Evolutionary conservation across 495 filamentous ascomycete genomes (phyloP), one percentile per base, ranked within the genome.

Genomic region (Mytilinidion resinicola): DNA sequence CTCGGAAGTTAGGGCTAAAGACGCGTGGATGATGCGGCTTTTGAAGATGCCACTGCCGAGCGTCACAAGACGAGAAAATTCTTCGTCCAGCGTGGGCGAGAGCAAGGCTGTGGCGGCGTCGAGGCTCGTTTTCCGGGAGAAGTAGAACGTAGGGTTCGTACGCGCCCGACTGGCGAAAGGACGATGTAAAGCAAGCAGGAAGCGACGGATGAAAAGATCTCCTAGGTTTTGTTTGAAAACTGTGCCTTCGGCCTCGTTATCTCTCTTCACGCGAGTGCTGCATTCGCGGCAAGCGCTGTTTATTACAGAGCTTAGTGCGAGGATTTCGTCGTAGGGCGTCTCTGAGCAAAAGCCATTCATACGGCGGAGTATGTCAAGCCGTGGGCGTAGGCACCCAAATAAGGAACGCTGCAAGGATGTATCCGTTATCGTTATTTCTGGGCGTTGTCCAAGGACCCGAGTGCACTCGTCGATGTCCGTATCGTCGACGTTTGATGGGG

Each of bases 401-500:
- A 62, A 41, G 5, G 55, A 47, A 5, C 37, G 49, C 30, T 57
- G 54, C n/a, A 57, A 35, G 1, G 35, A 41, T 4, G 49, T 53
- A 7, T 62, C 39, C 1, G 60, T 62, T 35, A 53, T 53, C 4
- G 15, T 34, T 5, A 33, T n/a, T 12, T 6, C 15, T 9, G 60
- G 55, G 38, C 44, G 57, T 3, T 20, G 1, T 1, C 39, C 41
- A 1, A 50, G 5, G 5, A n/a, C 6, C 11, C 21, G 19, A 6
- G 11, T 14, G 8, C n/a, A 12, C 41, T 62, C 60, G 20, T 44
- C 38, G 8, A 62, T 56, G 20, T 62, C 54, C 14, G 42, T 48
- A 20, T 62, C 60, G 20, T 62, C 37, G 5, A 62, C 19, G 25
- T 62, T 62, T 1, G 37, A 38, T 3, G 60, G 60, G 7, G 60